Base-by-base conservation (phyloP, 192 early-diverging fungal genomes). In the Dimargaris xerosporica region DNA sequence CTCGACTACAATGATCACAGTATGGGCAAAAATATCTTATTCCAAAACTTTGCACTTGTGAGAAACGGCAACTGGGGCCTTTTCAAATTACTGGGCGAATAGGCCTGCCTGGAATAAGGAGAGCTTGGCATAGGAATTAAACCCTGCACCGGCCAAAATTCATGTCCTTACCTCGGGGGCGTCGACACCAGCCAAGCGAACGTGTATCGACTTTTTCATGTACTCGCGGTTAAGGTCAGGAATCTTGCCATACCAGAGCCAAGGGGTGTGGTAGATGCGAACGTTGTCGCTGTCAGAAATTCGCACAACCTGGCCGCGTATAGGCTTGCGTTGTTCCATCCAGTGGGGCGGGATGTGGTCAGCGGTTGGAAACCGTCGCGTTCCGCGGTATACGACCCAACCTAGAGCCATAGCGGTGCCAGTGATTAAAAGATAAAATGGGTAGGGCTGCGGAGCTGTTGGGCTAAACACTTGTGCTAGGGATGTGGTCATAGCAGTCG, bases 151-250 rank as follows among this genome's bases (percentile, higher is more conserved):
- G 7, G 3, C 26, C 52, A 53, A 19, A 51, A n/a, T n/a, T 3
- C 21, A 53, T 5, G 19, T 23, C 19, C 39, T 61, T 70, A 76
- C 78, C 71, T 86, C 84, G 1, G 84, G 84, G 0, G 84, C 84
- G 69, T 86, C 84, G 0, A 86, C 77, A 13, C 84, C 84, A 44
- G 84, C 82, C 39, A 86, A 60, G 17, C 84, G 76, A 25, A 86
- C 71, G 55, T 79, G 72, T 11, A 86, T 73, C 29, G 84, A 84
- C 61, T 81, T 71, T 25, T 81, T 72, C 67, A 75, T 77, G 9
- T 79, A 66, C 15, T 73, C 74, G 21, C 61, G 58, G 1, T 53
- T 19, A 75, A 62, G 13, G 28, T 19, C 16, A 17, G 41, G 52
- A 29, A 62, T 53, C 19, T 29, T 5, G 23, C 47, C 69, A 41